Percentiles rank a stretch among this genome's conserved stretches.
These are phyloP conservation scores for Amaranthus palmeri DNA, from an alignment of 148 eudicot species.

Conservation along the genomic window DNA sequence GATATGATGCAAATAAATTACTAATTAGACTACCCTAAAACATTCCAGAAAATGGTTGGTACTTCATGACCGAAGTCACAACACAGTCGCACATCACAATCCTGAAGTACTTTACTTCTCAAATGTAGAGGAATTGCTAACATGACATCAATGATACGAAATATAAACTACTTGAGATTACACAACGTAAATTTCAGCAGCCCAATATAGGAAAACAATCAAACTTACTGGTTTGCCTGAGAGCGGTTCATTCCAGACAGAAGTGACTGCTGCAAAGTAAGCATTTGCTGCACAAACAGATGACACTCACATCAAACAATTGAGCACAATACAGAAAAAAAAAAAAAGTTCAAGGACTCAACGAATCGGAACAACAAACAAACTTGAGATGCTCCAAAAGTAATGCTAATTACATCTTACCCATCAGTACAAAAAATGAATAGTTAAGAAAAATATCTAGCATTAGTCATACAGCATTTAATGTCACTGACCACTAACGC, in stretches of 20 bases:
- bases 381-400: too few relatives aligned
- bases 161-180: not conserved
- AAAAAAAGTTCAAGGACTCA: not conserved
- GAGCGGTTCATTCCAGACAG: slow-evolving; percentile 53
- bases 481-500: too few relatives aligned
- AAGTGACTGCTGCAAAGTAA: slow-evolving; percentile 66
- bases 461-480: too few relatives aligned
- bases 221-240: slow-evolving; percentile 67
- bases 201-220: not conserved
- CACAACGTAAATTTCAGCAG: slow-evolving; percentile 1
- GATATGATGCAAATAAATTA: too few relatives aligned
- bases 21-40: not conserved
- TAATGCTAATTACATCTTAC: too few relatives aligned
- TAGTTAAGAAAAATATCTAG: too few relatives aligned
- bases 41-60: not conserved
- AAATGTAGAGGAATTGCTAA: not conserved
- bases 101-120: not conserved
- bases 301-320: not conserved
- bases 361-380: too few relatives aligned
- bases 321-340: not conserved
- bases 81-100: not conserved
- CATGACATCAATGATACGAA: not conserved
- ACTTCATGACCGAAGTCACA: not conserved
- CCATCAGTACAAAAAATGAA: too few relatives aligned
- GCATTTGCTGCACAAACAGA: slow-evolving; percentile 62